Percentiles rank a stretch among this genome's conserved stretches.
These are phyloP conservation scores for Brachypodium distachyon DNA, from an alignment of 202 grass and related monocot genomes.

Conservation along the genomic window DNA sequence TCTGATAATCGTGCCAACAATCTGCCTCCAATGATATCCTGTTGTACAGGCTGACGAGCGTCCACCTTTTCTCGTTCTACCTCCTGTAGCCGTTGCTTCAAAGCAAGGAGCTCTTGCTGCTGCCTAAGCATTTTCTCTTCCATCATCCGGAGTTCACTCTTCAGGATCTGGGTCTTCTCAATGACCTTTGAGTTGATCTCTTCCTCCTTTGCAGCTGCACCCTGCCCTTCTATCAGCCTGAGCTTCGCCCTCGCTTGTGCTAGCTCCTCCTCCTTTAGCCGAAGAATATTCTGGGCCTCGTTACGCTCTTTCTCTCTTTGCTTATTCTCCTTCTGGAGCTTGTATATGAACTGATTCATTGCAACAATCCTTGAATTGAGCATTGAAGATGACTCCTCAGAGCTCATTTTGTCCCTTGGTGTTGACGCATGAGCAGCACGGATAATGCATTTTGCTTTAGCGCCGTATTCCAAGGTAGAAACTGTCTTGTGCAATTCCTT, in stretches of 20 bases:
- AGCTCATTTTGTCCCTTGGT: constrained; percentile 54
- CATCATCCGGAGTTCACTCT: constrained; percentile 36
- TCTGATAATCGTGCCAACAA: constrained; percentile 49
- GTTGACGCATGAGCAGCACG: constrained; percentile 55
- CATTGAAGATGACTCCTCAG: constrained; percentile 55
- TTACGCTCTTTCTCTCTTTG: constrained; percentile 50
- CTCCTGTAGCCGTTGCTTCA: constrained; percentile 51
- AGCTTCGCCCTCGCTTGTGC: constrained; percentile 33
- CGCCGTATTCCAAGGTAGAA: constrained; percentile 87
- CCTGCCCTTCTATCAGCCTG: constrained; percentile 45
- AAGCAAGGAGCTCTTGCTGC: constrained; percentile 43
- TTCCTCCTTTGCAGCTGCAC: constrained; percentile 33
- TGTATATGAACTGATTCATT: constrained; percentile 82
- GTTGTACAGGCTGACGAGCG: constrained; percentile 5
- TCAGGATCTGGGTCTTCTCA: constrained; percentile 36
- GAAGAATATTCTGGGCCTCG: constrained; percentile 39
- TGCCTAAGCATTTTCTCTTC: constrained; percentile 45
- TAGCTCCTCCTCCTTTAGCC: constrained; percentile 60
- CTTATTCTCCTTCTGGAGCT: constrained; percentile 76
- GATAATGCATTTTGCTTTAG: constrained; percentile 95
- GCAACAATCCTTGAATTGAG: constrained; percentile 64
- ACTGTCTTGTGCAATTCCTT: constrained; percentile 91
- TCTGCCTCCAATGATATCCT: constrained; percentile 41
- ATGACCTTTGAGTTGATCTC: constrained; percentile 49
- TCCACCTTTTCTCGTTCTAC: constrained; percentile 36